Percentiles rank a stretch among this genome's conserved stretches.
Conservation (phyloP, 179 eudicot genomes). For the Vitellaria paradoxa region DNA sequence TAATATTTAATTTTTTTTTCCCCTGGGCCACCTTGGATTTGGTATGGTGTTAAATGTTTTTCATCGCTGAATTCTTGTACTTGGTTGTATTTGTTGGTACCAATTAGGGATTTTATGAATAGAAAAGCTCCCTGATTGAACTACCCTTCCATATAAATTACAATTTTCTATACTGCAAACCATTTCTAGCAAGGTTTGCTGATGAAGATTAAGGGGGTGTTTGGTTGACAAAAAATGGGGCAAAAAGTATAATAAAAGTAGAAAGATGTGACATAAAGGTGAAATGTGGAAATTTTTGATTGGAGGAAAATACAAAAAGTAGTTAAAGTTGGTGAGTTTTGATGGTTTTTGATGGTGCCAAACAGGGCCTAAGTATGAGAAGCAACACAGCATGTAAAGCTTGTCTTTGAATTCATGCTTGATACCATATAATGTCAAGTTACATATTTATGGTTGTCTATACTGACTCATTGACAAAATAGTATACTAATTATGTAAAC, state of each 20-base stretch:
- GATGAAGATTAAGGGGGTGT: background rate
- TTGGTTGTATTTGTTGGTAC: background rate
- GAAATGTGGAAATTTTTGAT: too few relatives aligned
- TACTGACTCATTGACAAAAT: background rate
- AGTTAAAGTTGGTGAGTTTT: too few relatives aligned
- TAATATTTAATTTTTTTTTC: background rate
- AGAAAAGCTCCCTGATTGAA: background rate
- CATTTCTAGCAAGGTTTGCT: background rate
- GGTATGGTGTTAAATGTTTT: background rate
- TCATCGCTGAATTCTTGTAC: too few relatives aligned
- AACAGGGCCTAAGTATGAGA: too few relatives aligned
- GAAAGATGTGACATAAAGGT: too few relatives aligned
- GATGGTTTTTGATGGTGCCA: too few relatives aligned
- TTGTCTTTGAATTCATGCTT: background rate
- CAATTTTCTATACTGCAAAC: conserved; percentile 3
- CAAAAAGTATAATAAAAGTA: too few relatives aligned
- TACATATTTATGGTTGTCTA: background rate
- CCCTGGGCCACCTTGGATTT: background rate
- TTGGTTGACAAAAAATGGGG: too few relatives aligned
- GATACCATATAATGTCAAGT: background rate
- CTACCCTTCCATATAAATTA: background rate
- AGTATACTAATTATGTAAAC: background rate
- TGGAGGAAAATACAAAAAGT: too few relatives aligned
- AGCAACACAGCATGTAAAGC: background rate
- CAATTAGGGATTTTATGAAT: background rate